phyloP scores from a whole-genome alignment of 2,329 filamentous ascomycete species.

The Hymenoscyphus infarciens region DNA sequence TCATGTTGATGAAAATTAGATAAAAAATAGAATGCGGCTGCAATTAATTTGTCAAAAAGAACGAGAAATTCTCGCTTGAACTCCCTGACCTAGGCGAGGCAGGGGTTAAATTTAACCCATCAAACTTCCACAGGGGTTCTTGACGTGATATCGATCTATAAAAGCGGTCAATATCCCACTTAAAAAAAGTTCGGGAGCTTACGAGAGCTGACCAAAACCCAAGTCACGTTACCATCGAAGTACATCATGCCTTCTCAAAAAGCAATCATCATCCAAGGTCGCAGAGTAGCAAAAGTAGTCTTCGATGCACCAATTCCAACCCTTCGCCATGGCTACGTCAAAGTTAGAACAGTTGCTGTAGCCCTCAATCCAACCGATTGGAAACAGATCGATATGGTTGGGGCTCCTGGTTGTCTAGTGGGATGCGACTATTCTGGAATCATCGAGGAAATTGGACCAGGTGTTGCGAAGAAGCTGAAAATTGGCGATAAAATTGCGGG shows the following conservation, averaged over 20 bases:
- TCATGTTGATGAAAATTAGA: too few relatives aligned
- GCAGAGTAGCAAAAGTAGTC: background rate
- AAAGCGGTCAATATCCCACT: too few relatives aligned
- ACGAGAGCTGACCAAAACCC: too few relatives aligned
- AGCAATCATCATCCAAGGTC: background rate
- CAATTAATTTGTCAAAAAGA: too few relatives aligned
- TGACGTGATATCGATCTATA: too few relatives aligned
- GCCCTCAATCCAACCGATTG: constrained; percentile 31
- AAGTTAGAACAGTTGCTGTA: constrained; percentile 26
- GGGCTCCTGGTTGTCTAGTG: constrained; percentile 14
- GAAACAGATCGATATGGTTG: constrained; percentile 22
- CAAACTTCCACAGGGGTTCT: too few relatives aligned
- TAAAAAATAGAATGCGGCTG: too few relatives aligned
- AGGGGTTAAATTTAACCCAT: too few relatives aligned
- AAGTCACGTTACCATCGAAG: too few relatives aligned
- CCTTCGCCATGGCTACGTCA: constrained; percentile 22
- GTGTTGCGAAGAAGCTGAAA: constrained; percentile 22
- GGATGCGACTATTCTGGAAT: constrained; percentile 16
- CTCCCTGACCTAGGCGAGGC: too few relatives aligned
- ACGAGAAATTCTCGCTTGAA: too few relatives aligned
- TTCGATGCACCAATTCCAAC: background rate
- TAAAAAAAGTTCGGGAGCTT: too few relatives aligned
- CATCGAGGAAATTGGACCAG: constrained; percentile 10
- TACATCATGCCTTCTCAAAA: background rate
- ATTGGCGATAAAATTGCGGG: constrained; percentile 25